Evolutionary conservation across 2,329 filamentous ascomycete species (phyloP), one percentile per base, ranked within the genome.

Genomic region (Aspergillus fijiensis): DNA sequence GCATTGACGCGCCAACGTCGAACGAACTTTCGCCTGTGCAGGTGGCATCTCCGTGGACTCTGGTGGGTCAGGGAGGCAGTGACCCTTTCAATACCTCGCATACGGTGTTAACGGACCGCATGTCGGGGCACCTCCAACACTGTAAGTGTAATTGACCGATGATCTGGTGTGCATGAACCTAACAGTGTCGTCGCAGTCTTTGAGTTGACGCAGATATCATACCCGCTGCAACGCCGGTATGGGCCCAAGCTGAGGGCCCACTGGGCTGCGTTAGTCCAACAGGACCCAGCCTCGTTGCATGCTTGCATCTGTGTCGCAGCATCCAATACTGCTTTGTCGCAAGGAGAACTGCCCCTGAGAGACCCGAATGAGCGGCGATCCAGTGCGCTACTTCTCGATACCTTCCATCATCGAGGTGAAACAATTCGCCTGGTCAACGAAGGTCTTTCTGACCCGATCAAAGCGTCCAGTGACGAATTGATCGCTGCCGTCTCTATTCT

Each of bases 361-460:
- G 73, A 77, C 55, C 69, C 73, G 4, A 69, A 63, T 16, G 71
- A 72, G 49, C 67, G 65, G 57, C 62, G 66, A 2, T 64, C 65
- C 19, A 75, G 72, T 57, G 64, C 65, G 10, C 64, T 76, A 12
- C 68, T 77, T 35, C 66, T 77, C 9, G 75, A 77, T 59, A 71
- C 73, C 0, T 72, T 75, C 35, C 74, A 76, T 31, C 74, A 76
- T 50, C 71, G 74, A 7, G 75, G 74, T 11, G 74, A 77, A 60
- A 77, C 75, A 3, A 77, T 77, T 55, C 65, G 72, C 19, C 63
- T 76, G 47, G 75, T 77, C 52, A 77, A 77, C 49, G 71, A 75
- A 48, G 72, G 73, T 1, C 53, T 77, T 33, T 77, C 75, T 16
- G 72, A 74, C 55, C 72, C 72, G 33, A 65, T 69, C 35, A 75